These are phyloP conservation scores for Penicillium flavigenum DNA, from an alignment of 495 filamentous ascomycete species.

Conservation along the genomic window DNA sequence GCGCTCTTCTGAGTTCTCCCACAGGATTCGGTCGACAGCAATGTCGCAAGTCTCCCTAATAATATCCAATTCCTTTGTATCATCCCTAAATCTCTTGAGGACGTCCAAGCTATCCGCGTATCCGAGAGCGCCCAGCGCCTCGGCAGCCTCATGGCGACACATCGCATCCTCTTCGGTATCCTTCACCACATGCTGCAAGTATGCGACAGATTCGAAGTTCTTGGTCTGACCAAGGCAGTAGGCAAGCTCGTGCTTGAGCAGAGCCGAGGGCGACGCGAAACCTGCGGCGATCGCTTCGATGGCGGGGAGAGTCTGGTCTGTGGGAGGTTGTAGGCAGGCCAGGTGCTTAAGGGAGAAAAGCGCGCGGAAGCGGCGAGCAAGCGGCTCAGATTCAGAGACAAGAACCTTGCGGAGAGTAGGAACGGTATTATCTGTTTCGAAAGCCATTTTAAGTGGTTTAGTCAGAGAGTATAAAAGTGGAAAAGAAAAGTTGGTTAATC, in stretches of 20 bases:
- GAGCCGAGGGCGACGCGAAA: constrained; percentile 77
- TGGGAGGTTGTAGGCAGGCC: constrained; percentile 65
- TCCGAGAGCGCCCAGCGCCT: constrained; percentile 88
- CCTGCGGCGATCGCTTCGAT: constrained; percentile 92
- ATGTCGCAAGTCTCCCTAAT: constrained; percentile 97
- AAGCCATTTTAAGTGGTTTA: constrained; percentile 17
- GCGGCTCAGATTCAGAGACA: constrained; percentile 71
- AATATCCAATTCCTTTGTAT: constrained; percentile 67
- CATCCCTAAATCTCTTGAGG: constrained; percentile 68
- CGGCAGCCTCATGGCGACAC: constrained; percentile 95
- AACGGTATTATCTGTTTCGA: constrained; percentile 40
- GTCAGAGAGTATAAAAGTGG: constrained; percentile 2
- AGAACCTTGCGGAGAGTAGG: constrained; percentile 71
- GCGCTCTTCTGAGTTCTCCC: constrained; percentile 75
- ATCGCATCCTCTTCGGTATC: constrained; percentile 82
- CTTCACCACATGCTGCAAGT: constrained; percentile 73
- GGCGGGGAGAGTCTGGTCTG: constrained; percentile 63
- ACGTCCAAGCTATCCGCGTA: constrained; percentile 68
- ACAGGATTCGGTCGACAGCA: constrained; percentile 88
- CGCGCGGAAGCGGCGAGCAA: constrained; percentile 90
- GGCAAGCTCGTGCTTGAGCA: constrained; percentile 92
- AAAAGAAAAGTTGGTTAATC: constrained; percentile 18
- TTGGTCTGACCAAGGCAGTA: constrained; percentile 94
- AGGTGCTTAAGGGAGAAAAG: constrained; percentile 97
- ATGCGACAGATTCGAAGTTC: constrained; percentile 69